These are phyloP conservation scores for Strobilomyces confusus DNA, from an alignment of 768 basidiomycete species.

Conservation along the genomic window DNA sequence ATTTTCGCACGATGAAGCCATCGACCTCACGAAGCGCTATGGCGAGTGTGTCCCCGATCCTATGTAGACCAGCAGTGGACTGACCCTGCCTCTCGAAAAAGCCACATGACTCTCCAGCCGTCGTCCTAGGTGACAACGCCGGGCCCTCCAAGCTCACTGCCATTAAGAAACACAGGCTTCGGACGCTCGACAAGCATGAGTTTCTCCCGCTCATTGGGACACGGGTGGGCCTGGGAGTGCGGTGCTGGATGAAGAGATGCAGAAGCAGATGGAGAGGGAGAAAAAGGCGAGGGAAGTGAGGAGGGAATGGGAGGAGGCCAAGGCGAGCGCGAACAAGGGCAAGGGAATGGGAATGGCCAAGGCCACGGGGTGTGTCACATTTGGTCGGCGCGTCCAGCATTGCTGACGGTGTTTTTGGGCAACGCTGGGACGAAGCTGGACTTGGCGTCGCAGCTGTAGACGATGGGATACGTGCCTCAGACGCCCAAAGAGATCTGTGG, in stretches of 20 bases:
- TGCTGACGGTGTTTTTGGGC: background rate
- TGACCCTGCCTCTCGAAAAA: too few relatives aligned
- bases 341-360: slow-evolving; percentile 4
- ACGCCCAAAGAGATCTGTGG: slow-evolving; percentile 89
- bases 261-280: slow-evolving; percentile 74
- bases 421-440: slow-evolving; percentile 37
- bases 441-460: slow-evolving; percentile 79
- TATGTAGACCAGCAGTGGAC: slow-evolving; percentile 50
- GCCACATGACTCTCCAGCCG: too few relatives aligned
- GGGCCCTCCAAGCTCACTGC: slow-evolving; percentile 85
- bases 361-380: slow-evolving; percentile 19
- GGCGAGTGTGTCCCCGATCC: slow-evolving; percentile 65
- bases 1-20: slow-evolving; percentile 83
- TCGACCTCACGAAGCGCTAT: slow-evolving; percentile 86
- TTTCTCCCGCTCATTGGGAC: slow-evolving; percentile 82
- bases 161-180: slow-evolving; percentile 76
- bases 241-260: slow-evolving; percentile 70
- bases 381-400: background rate
- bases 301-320: slow-evolving; percentile 55
- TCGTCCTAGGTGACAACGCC: slow-evolving; percentile 83
- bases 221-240: slow-evolving; percentile 47
- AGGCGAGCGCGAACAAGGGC: slow-evolving; percentile 13
- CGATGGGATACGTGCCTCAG: slow-evolving; percentile 89
- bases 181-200: slow-evolving; percentile 79
- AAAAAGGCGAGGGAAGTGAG: slow-evolving; percentile 67